Base-by-base conservation (phyloP, 2,329 filamentous ascomycete genomes). In the Metarhizium anisopliae region DNA sequence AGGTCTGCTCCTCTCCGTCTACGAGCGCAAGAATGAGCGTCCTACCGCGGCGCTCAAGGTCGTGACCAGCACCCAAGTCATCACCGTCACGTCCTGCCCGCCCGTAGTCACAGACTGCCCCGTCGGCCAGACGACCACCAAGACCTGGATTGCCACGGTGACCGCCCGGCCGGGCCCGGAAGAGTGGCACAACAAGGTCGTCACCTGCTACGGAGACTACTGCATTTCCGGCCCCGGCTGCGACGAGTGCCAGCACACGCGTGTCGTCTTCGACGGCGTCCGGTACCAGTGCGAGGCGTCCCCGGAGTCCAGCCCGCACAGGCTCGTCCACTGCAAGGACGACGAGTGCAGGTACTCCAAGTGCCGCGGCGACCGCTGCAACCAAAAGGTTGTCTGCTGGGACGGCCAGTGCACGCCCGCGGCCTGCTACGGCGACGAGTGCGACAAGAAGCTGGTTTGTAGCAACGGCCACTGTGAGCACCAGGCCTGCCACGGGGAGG, bases 141-240 rank as follows among this genome's bases (percentile, higher is more conserved):
- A 56, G 50, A 45, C 42, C 6, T 20, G 16, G 42, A 45, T 16
- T 10, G n/a, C 42, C 16, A 45, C 42, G 6, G 51, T 59, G 52
- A 62, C 55, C 50, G 56, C 57, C 3, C 59, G 45, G 60, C 66
- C 38, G 61, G 60, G 58, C 56, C 55, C 61, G n/a, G 50, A 14
- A 20, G 60, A 62, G 53, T 64, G 60, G 60, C 59, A 63, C 59
- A 61, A 61, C 59, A 67, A 68, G 62, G 66, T 64, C 60, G 62
- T 72, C n/a, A 64, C 70, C 63, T 70, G 70, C 63, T 66, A 64
- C 57, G 69, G 69, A 25, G 67, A 66, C 30, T 53, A 61, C 61
- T 73, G 70, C 62, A 55, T 58, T 36, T 63, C 60, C 35, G 66
- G 66, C 55, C 58, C 61, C 59, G 62, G 62, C 51, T 66, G 61